phyloP scores from a whole-genome alignment of 176 grass and related monocot genomes.

The Rhipidocladum racemiflorum region DNA sequence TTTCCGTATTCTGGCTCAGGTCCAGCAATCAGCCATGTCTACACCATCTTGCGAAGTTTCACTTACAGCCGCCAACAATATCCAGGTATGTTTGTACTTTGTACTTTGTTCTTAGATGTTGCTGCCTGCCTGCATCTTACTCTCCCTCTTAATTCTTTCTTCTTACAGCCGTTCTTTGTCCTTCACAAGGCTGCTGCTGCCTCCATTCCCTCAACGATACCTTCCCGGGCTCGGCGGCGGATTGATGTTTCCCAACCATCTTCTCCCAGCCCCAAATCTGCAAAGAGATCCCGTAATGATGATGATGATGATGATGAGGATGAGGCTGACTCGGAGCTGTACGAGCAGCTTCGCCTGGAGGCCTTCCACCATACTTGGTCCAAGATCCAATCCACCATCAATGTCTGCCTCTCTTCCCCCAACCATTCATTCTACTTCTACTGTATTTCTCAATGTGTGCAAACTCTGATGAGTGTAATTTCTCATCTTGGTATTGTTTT shows the following conservation, averaged over 20 bases:
- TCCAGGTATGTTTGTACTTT: slow-evolving; percentile 24
- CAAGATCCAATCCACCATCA: slow-evolving; percentile 70
- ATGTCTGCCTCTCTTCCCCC: slow-evolving; percentile 28
- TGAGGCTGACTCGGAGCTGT: background rate
- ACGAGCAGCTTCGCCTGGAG: slow-evolving; percentile 57
- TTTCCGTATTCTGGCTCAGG: background rate
- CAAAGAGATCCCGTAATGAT: slow-evolving; percentile 28
- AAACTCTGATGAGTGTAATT: background rate
- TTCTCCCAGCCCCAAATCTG: slow-evolving; percentile 38
- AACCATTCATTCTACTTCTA: background rate
- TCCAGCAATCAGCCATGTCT: background rate
- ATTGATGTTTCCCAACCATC: slow-evolving; percentile 24
- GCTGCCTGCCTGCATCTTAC: background rate
- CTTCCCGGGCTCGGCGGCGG: background rate
- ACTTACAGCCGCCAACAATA: slow-evolving; percentile 37
- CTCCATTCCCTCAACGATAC: background rate
- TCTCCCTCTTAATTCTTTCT: background rate
- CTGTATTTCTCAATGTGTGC: background rate
- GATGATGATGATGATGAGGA: background rate
- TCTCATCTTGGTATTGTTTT: slow-evolving; percentile 10
- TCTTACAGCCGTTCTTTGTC: slow-evolving; percentile 71
- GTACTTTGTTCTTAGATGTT: background rate
- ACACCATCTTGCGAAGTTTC: background rate
- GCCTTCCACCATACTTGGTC: slow-evolving; percentile 70
- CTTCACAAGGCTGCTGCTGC: slow-evolving; percentile 48